Percentiles rank a stretch among this genome's conserved stretches.
These are phyloP conservation scores for Lentinula detonsa DNA, from an alignment of 768 basidiomycete species.

Conservation along the genomic window DNA sequence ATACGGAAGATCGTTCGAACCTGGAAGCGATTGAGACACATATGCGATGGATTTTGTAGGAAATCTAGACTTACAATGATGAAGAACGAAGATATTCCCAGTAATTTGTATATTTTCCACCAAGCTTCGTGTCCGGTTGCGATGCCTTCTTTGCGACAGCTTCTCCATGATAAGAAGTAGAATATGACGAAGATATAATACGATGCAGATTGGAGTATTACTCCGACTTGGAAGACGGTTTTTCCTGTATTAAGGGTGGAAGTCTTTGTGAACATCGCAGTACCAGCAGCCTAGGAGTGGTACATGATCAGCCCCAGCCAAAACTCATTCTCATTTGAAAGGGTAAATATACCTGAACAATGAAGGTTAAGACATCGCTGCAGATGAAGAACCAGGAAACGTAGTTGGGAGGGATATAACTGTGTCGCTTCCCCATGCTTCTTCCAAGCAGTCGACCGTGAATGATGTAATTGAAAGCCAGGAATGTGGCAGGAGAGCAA, in stretches of 20 bases:
- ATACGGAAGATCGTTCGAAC: conserved; percentile 25
- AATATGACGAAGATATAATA: conserved; percentile 16
- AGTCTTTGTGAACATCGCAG: conserved; percentile 11
- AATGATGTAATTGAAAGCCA: conserved; percentile 28
- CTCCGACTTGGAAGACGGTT: conserved; percentile 17
- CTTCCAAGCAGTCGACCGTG: conserved; percentile 19
- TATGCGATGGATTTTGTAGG: neutral
- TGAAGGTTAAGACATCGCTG: conserved; percentile 20
- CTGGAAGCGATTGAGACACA: conserved; percentile 4
- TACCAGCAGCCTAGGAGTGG: conserved; percentile 15
- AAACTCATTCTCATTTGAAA: neutral
- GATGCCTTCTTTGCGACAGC: conserved; percentile 9
- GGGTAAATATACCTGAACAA: conserved; percentile 18
- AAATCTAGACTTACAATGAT: conserved; percentile 16
- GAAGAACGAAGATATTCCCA: conserved; percentile 18
- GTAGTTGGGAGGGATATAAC: conserved; percentile 18
- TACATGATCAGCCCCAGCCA: neutral
- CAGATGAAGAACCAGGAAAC: conserved; percentile 18
- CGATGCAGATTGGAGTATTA: conserved; percentile 18
- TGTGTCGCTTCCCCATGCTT: conserved; percentile 14
- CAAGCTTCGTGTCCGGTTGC: conserved; percentile 11
- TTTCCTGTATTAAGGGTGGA: conserved; percentile 6
- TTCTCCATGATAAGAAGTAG: conserved; percentile 8
- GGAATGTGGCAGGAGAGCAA: conserved; percentile 19
- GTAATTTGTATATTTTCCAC: conserved; percentile 12